Base-by-base conservation (phyloP, 345 rosid genomes). In the Euphorbia pulcherrima region DNA sequence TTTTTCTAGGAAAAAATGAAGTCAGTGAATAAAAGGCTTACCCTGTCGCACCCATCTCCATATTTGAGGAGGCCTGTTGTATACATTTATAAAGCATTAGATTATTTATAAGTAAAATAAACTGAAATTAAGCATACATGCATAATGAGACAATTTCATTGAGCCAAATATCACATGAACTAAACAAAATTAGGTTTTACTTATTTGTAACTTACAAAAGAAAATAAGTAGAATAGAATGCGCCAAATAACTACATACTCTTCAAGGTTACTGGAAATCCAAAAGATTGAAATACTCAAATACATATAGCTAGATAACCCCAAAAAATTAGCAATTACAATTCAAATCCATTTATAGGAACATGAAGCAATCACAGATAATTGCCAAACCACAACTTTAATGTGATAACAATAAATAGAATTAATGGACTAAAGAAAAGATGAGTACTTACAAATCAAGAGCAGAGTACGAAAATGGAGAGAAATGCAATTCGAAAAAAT, bases 31-130 rank as follows among this genome's bases (percentile, higher is more conserved):
- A 23, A 62, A 26, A 68, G 26, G 26, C 57, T 67, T 75, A 78
- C 88, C 82, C 78, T 47, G 72, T 39, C 21, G 73, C 60, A 59
- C 69, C 79, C 37, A 80, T 80, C 72, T 80, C 84, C 88, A 85
- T 82, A 68, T 30, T 18, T 44, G 30, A 68, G 35, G 50, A 27
- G 56, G 56, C 55, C 66, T 61, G 65, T 62, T 44, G 56, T 57
- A 5, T 54, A 69, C 28, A 39, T 21, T n/a, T 17, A 46, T 18
- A 26, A 26, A 65, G 60, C 0, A 9, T 28, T 17, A 63, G 55
- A 17, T 28, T 20, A 5, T 10, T 30, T 29, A 64, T 16, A 26
- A 39, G 17, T 20, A 23, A 26, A 41, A 30, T 33, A 33, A 30
- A 26, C 44, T 3, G 14, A 53, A 59, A 33, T 33, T 18, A 17